Evolutionary conservation across 768 basidiomycete species (phyloP), one percentile per base, ranked within the genome.

Genomic region (Grammothele lineata): DNA sequence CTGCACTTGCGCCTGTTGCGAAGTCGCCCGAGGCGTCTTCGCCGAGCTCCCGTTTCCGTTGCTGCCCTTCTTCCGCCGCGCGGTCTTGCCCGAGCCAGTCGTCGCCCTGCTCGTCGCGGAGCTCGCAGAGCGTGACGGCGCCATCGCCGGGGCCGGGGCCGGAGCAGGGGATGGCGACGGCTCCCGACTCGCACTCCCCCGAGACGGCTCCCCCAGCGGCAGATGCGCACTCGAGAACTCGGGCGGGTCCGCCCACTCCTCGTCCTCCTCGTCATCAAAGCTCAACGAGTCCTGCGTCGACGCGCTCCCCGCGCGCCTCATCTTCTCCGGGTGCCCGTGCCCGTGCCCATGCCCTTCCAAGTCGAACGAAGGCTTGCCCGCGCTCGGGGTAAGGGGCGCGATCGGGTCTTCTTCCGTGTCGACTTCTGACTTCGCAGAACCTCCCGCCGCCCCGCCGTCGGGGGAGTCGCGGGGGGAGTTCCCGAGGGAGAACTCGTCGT

Each of bases 331-430:
- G n/a, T n/a, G n/a, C n/a, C n/a, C n/a, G n/a, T n/a, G n/a, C n/a
- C n/a, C n/a, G n/a, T n/a, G n/a, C n/a, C n/a, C n/a, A n/a, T n/a
- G n/a, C 35, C 37, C 40, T 1, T 50, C 50, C 33, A 59, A 55
- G 40, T 58, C 53, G 52, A 63, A 59, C 17, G 56, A 55, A 6
- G 43, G 40, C 37, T 57, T 59, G 35, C 67, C 70, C 4, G 81
- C 78, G 7, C 83, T 77, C 23, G 85, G 85, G 0, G 86, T 86
- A 33, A 87, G 72, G 5, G 85, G 85, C 14, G 78, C 83, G 2
- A 83, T 73, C 0, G 79, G 76, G 42, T 87, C 85, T 34, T 87
- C 85, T 57, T 87, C 85, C 21, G 83, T 85, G 40, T 85, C 83
- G 1, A 69, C 72, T 47, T 84, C 82, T 21, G 76, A 75, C 38